Base-by-base conservation (phyloP, 225 moss, liverwort and hornwort genomes). In the Lunularia cruciata region DNA sequence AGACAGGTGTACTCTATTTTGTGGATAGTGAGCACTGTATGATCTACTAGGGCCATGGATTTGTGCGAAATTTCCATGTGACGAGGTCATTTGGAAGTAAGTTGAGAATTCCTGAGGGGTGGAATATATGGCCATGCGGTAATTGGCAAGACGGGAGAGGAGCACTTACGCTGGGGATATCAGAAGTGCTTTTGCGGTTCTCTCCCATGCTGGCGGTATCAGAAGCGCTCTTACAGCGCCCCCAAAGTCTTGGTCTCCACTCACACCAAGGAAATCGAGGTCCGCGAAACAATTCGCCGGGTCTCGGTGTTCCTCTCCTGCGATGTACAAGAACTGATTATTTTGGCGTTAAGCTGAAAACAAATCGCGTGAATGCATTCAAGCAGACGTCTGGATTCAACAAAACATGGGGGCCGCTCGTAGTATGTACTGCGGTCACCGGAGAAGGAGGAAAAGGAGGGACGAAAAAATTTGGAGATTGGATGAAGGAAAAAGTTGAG, bases 401-500 rank as follows among this genome's bases (percentile, higher is more conserved):
- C 25, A 40, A 39, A 15, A 27, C 8, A 64, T 46, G 28, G 45
- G 30, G 8, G 46, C 28, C 30, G 23, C 27, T 16, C 2, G 39
- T 39, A 22, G 61, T 40, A 47, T 42, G 70, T 35, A 70, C 52
- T 13, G 66, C 79, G 0, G 22, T 3, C 1, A 27, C 48, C 37
- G 65, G 66, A 47, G 75, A 48, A 58, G 70, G 48, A 32, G 60
- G 38, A n/a, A 49, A 39, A 14, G 48, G 31, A 59, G 63, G 27
- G 8, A 48, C 20, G 11, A 16, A n/a, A 2, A 76, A 59, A 18
- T 3, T 77, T 4, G 71, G 63, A 45, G 69, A 83, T 8, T 72
- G 78, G 78, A 38, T 75, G 40, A 72, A 36, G 61, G 60, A 42
- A 27, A 78, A 75, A 79, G 62, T 79, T n/a, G 77, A 75, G 51